Percentiles rank a stretch among this genome's conserved stretches.
These are phyloP conservation scores for Myriosclerotinia duriaeana DNA, from an alignment of 2,329 filamentous ascomycete genomes.

Conservation along the genomic window DNA sequence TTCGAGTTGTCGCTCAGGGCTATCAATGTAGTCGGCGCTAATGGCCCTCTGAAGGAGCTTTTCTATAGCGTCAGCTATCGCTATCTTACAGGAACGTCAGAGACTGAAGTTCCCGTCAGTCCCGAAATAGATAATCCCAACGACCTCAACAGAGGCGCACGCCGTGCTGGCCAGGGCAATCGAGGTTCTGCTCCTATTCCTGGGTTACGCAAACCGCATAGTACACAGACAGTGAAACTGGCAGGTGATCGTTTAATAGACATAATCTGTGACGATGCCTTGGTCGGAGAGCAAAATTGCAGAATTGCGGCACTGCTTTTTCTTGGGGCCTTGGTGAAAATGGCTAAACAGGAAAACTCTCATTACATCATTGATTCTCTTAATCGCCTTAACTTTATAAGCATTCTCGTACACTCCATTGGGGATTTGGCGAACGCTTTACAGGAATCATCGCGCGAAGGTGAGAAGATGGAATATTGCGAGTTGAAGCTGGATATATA, in stretches of 20 bases:
- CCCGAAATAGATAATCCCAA: background rate
- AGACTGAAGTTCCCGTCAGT: slow-evolving; percentile 50
- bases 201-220: slow-evolving; percentile 49
- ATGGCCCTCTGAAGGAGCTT: slow-evolving; percentile 70
- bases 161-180: background rate
- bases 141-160: background rate
- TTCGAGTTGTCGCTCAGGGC: slow-evolving; percentile 85
- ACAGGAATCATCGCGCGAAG: slow-evolving; percentile 54
- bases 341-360: slow-evolving; percentile 71
- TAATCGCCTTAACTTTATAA: slow-evolving; percentile 84
- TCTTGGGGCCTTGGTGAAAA: slow-evolving; percentile 72
- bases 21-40: slow-evolving; percentile 70
- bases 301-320: slow-evolving; percentile 84
- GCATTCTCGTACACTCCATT: slow-evolving; percentile 84
- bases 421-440: slow-evolving; percentile 74
- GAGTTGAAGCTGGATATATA: slow-evolving; percentile 7
- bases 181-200: slow-evolving; percentile 41
- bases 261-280: slow-evolving; percentile 89
- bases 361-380: slow-evolving; percentile 75
- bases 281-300: slow-evolving; percentile 76
- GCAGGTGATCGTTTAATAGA: slow-evolving; percentile 81
- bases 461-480: slow-evolving; percentile 45
- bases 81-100: slow-evolving; percentile 70
- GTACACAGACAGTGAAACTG: slow-evolving; percentile 69
- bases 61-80: slow-evolving; percentile 92